Conservation (phyloP, 2,329 filamentous ascomycete genomes). For the Clathrospora elynae region DNA sequence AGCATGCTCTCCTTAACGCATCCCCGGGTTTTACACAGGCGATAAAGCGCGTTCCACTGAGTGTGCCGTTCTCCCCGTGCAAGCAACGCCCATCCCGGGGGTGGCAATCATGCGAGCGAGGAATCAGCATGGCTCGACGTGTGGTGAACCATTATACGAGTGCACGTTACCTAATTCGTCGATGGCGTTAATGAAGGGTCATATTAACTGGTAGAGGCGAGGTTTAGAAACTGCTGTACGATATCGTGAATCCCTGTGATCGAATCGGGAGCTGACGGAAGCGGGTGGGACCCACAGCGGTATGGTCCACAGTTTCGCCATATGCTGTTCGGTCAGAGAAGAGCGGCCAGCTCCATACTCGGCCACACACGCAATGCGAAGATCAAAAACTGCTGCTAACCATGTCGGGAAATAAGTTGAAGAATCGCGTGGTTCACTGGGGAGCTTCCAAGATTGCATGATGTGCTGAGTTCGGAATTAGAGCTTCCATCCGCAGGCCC, state of each 20-base stretch:
- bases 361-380: conserved; percentile 11
- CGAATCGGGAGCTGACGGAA: conserved; percentile 5
- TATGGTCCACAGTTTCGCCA: conserved; percentile 5
- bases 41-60: conserved; percentile 19
- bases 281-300: conserved; percentile 5
- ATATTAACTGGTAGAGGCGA: conserved; percentile 4
- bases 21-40: conserved; percentile 28
- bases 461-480: conserved; percentile 16
- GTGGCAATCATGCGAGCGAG: conserved; percentile 18
- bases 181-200: background rate
- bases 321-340: conserved; percentile 10
- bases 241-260: conserved; percentile 9
- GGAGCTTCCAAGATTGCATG: conserved; percentile 13
- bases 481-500: conserved; percentile 4
- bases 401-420: conserved; percentile 1
- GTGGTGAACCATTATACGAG: conserved; percentile 4
- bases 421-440: conserved; percentile 7
- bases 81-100: conserved; percentile 13
- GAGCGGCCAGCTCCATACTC: conserved; percentile 3
- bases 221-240: conserved; percentile 18
- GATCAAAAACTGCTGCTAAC: conserved; percentile 9
- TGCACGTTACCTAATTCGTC: conserved; percentile 6
- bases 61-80: conserved; percentile 19
- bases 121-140: conserved; percentile 12
- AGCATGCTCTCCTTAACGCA: conserved; percentile 16